Conservation (phyloP, 805 yeast genomes). For the Pichia exigua region DNA sequence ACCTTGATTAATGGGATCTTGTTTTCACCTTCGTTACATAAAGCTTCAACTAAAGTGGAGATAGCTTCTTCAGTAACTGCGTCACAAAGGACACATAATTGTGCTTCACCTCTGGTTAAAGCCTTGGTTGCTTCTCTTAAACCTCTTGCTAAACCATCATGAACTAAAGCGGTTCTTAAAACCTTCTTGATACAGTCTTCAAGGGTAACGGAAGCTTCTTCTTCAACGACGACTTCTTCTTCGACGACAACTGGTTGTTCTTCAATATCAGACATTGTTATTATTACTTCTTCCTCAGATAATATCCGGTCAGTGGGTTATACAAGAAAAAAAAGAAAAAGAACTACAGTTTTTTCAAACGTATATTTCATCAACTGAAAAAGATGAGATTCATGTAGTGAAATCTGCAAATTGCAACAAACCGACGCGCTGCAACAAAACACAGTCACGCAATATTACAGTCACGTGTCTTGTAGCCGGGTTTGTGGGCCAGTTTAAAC, state of each 20-base stretch:
- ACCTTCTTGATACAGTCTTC: conserved; percentile 98
- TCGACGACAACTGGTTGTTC: conserved; percentile 74
- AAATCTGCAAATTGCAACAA: too few species aligned
- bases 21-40: conserved; percentile 95
- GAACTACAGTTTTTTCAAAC: too few species aligned
- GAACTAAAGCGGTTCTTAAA: conserved; percentile 94
- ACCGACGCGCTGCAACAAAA: too few species aligned
- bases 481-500: neutral
- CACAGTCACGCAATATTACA: too few species aligned
- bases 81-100: conserved; percentile 94
- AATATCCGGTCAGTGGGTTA: conserved; percentile 30
- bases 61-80: conserved; percentile 97
- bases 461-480: neutral
- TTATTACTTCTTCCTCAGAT: conserved; percentile 34
- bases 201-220: conserved; percentile 83
- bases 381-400: neutral
- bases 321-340: conserved; percentile 2
- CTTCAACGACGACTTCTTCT: conserved; percentile 70
- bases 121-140: conserved; percentile 99
- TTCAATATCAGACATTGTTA: conserved; percentile 85
- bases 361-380: neutral
- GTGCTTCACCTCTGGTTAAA: conserved; percentile 94
- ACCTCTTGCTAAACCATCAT: conserved; percentile 99
- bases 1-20: conserved; percentile 98
- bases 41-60: conserved; percentile 96